Evolutionary conservation across 2,329 filamentous ascomycete genomes (phyloP), one percentile per base, ranked within the genome.

Genomic region (Aschersonia sp.): DNA sequence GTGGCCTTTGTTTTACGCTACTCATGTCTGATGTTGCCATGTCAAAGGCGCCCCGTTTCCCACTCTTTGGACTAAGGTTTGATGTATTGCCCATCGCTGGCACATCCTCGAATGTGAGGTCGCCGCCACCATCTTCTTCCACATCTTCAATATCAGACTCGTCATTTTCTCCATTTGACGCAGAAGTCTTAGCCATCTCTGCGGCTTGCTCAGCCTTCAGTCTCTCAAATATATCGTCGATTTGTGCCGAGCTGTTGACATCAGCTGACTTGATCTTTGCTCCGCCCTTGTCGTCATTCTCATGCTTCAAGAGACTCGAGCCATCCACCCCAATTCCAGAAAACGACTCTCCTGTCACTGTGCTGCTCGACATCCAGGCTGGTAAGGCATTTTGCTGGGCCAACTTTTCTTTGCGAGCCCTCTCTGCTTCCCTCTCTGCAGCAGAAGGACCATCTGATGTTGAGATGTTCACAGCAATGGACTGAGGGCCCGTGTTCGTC

Each of bases 321-420:
- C 51, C 53, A 30, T 54, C 62, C 9, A 50, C 55, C 20, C 51
- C 38, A 1, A 38, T 38, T 4, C 56, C 66, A 41, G 68, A 64
- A 60, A 77, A 84, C n/a, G 76, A 74, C 50, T 79, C 73, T 46
- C 78, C 78, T 4, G 73, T 79, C 45, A 86, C 75, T 2, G 82
- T 86, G 52, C 80, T 84, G 49, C 82, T 76, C 1, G 79, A 77
- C 65, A 86, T 84, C 81, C 84, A 87, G 6, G 73, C 67, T 2
- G 84, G 84, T 51, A 88, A 64, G 5, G 78, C 80, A 58, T 88
- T 88, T 58, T 85, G 80, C 54, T 72, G 69, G 2, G 80, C 77
- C 52, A 81, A 70, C 61, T 78, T 77, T 57, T 82, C 80, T 59
- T 80, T 82, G 44, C 74, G 72, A n/a, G 72, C 74, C 50, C 74